Evolutionary conservation across 345 rosid genomes (phyloP).

Genomic region (Citrus mangshanensis): DNA sequence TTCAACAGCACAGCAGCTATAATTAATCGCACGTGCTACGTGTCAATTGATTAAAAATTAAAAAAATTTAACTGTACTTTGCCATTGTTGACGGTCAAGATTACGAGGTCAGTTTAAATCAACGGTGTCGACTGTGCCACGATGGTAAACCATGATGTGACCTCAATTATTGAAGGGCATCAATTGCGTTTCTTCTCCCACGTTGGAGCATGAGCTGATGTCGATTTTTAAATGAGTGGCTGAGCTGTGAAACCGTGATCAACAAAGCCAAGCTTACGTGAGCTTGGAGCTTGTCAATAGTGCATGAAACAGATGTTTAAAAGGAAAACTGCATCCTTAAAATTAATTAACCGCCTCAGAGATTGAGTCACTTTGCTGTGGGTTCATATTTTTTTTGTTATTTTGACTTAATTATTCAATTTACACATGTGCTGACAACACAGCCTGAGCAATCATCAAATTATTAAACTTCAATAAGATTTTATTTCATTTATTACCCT

Average conservation of each 20-base stretch:
- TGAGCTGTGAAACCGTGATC: background rate
- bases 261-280: background rate
- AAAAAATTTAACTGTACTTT: background rate
- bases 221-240: background rate
- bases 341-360: background rate
- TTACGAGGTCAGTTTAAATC: background rate
- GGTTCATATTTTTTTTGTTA: background rate
- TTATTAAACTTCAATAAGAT: background rate
- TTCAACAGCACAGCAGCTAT: slow-evolving; percentile 18
- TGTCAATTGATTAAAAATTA: slow-evolving; percentile 8
- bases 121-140: background rate
- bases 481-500: too few relatives aligned
- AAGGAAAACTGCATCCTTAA: background rate
- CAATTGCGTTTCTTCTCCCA: background rate
- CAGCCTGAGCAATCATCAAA: background rate
- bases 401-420: background rate
- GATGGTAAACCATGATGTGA: background rate
- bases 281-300: background rate
- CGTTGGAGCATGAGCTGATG: slow-evolving; percentile 4
- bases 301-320: background rate
- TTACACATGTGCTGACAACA: background rate
- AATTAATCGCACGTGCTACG: slow-evolving; percentile 16
- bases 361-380: background rate
- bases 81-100: background rate
- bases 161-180: slow-evolving; percentile 3